Evolutionary conservation across 208 protist genomes (phyloP), one percentile per base, ranked within the genome.

Genomic region (Crithidia sp.): DNA sequence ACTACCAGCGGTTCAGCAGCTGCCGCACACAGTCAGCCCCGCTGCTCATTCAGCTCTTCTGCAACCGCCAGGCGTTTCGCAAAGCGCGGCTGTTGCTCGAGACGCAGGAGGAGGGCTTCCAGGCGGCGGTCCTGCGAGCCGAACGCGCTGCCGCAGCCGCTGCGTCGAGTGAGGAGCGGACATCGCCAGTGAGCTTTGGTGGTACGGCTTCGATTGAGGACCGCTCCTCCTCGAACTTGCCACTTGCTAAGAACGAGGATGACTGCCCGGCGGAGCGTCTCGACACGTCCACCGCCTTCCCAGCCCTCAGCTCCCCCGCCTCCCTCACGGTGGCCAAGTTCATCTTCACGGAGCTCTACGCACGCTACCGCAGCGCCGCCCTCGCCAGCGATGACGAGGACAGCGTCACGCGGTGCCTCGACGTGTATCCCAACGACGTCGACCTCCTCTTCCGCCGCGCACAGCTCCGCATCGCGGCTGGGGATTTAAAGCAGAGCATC

Each of bases 381-480:
- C 74, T 97, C 19, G 76, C 83, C 39, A 74, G 82, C 47, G 40
- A 70, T 5, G 84, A 97, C 75, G 41, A 93, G 53, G 86, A 86
- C 54, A 93, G 87, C 53, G 88, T 97, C 57, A 92, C 76, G 45
- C 80, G 85, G 65, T 97, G 92, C 82, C 86, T 97, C 60, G 79
- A 83, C 16, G 89, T 95, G 44, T 91, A 89, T 79, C 85, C 88
- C 17, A 84, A 85, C 49, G 90, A 95, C 76, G 59, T 88, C 6
- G 83, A 92, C 16, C 74, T 97, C 45, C 76, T 93, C 49, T 94
- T 92, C 71, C 78, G 83, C 8, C 81, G 92, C 41, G 92, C 92
- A 7, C 86, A 88, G 64, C 71, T 92, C 19, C 72, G 79, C 61
- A 90, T 95, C 52, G 82, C 67, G n/a, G 75, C 77, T 3, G 85